phyloP scores from a whole-genome alignment of 2,329 filamentous ascomycete species.

The Fusarium goolgardi region DNA sequence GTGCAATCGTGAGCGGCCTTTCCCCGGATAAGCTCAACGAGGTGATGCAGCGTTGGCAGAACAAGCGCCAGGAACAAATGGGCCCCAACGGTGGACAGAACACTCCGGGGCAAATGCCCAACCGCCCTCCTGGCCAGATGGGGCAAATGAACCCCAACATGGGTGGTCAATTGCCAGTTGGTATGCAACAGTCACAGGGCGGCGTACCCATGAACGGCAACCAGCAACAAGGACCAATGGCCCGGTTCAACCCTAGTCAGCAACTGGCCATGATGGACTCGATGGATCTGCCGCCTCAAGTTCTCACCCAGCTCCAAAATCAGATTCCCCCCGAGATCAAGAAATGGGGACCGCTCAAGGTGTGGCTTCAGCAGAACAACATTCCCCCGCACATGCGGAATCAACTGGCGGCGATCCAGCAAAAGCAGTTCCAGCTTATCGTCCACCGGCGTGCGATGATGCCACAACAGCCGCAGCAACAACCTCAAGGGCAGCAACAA shows the following conservation, averaged over 20 bases:
- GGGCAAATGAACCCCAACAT: conserved; percentile 51
- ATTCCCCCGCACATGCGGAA: conserved; percentile 49
- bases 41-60: conserved; percentile 62
- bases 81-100: conserved; percentile 50
- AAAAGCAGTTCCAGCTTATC: conserved; percentile 54
- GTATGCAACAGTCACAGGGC: conserved; percentile 50
- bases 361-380: conserved; percentile 55
- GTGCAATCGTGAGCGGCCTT: conserved; percentile 57
- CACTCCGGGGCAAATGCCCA: conserved; percentile 50
- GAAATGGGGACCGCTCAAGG: conserved; percentile 62
- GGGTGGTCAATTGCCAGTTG: conserved; percentile 46
- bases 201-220: conserved; percentile 44
- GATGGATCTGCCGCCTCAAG: conserved; percentile 59
- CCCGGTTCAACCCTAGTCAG: conserved; percentile 46
- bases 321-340: conserved; percentile 58
- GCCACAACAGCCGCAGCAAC: conserved; percentile 42
- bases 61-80: conserved; percentile 52
- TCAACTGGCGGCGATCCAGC: conserved; percentile 53
- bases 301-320: conserved; percentile 47
- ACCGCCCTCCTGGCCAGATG: conserved; percentile 48
- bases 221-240: conserved; percentile 48
- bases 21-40: conserved; percentile 65
- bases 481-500: conserved; percentile 26
- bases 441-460: conserved; percentile 50
- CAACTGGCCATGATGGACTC: conserved; percentile 59